A percentile compares a stretch with the other conserved stretches of the same genome.
Evolutionary conservation across 2,329 filamentous ascomycete species (phyloP).

Genomic region (Alternaria alternata): DNA sequence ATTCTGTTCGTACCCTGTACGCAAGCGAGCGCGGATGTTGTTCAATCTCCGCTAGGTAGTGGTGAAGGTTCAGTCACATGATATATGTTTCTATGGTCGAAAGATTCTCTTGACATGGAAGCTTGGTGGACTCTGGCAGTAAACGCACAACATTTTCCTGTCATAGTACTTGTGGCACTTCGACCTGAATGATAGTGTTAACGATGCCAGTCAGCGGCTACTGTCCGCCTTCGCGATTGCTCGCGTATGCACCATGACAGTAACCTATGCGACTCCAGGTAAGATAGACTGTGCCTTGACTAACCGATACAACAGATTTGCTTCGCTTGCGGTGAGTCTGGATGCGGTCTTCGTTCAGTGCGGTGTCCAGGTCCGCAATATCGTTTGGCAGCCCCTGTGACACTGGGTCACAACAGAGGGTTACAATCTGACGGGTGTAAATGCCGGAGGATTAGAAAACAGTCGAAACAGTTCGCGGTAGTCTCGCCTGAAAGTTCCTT

Average conservation of each 20-base stretch:
- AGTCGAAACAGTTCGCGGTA: neutral
- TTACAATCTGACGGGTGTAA: neutral
- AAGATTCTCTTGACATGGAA: neutral
- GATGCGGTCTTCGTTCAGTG: neutral
- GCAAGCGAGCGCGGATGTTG: slow-evolving; percentile 5
- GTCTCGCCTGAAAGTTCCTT: neutral
- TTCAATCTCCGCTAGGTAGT: neutral
- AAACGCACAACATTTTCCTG: no score
- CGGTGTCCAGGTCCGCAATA: neutral
- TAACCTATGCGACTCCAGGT: neutral
- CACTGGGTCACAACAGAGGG: neutral
- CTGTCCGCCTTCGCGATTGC: neutral
- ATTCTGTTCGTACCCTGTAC: neutral
- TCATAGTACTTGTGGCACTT: neutral
- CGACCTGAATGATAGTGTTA: neutral
- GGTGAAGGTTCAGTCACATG: neutral
- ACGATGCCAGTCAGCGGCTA: neutral
- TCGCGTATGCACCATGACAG: neutral
- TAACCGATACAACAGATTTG: neutral
- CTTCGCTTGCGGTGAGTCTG: neutral
- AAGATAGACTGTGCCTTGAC: neutral
- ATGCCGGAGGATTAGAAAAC: neutral
- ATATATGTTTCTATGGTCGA: neutral
- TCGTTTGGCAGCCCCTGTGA: neutral
- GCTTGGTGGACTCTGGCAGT: neutral